Base-by-base conservation (phyloP, 2,329 filamentous ascomycete species). In the Penicillium crustosum region DNA sequence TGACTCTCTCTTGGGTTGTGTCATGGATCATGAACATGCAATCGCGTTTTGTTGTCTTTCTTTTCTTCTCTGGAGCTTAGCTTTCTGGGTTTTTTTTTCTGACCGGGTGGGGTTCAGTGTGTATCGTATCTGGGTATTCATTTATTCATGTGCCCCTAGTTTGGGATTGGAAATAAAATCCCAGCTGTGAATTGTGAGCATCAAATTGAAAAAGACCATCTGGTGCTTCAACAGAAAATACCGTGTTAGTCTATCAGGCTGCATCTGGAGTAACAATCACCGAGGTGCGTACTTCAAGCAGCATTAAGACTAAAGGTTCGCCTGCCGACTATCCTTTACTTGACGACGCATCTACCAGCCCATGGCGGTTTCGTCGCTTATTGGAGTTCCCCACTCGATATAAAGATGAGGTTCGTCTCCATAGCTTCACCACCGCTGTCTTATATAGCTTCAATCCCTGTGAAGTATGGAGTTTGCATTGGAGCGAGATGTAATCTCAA, bases 51-150 rank as follows among this genome's bases (percentile, higher is more conserved):
- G 42, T 29, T 50, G 48, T 57, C 41, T 58, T 55, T 57, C 36
- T 47, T 55, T 47, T 55, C 52, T 59, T 58, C 49, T 58, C 38
- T 50, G 38, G 49, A 55, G 60, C 58, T 60, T 51, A 19, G 47
- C 31, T 56, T 61, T 57, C 47, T 44, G 43, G 50, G 57, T 35
- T 50, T 49, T 29, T 29, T 35, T 51, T 57, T 48, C 42, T 54
- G 58, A 57, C 55, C 45, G 36, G 58, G 49, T 48, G 61, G 60
- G 52, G 49, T 59, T 57, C 21, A 58, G 45, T 60, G 55, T 59
- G 61, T 57, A 50, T 59, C 45, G 49, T 58, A 25, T 44, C 53
- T 43, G 48, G 58, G 39, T 36, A 57, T 59, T 53, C 50, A 27
- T 45, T 53, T 45, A 17, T 62, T 49, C 55, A 39, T 61, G 4